Base-by-base conservation (phyloP, 805 yeast species). In the Myxozyma kluyveri region DNA sequence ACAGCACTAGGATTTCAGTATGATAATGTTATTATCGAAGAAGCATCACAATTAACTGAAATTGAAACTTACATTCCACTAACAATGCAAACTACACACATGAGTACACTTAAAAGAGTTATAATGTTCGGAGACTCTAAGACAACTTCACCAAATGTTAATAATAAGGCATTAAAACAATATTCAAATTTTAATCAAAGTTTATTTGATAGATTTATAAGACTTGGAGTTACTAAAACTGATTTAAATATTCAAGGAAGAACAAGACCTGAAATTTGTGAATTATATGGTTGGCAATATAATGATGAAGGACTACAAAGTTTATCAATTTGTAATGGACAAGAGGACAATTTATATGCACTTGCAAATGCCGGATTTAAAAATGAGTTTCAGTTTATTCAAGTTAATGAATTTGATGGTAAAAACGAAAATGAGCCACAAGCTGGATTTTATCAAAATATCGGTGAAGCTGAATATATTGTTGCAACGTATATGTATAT, bases 391-490 rank as follows among this genome's bases (percentile, higher is more conserved):
- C 72, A 73, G 54, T 64, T 72, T 41, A 57, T 75, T 37, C 51
- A 66, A 40, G 68, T 72, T 9, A 65, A 54, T 2, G 69, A 62
- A 33, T 63, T 56, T 31, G 59, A 64, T 18, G 69, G 67, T 9
- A 45, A 53, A 4, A 67, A 67, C 5, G 76, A 71, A 41, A 50
- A 61, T 1, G 66, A 64, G 42, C 61, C 64, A 1, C 45, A 53
- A 1, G 61, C 66, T 1, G 64, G 61, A 1, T 52, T 62, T 27
- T 65, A 45, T 64, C 76, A 71, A 36, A 75, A 75, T 50, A 47
- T 72, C n/a, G 70, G 66, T 7, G 80, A 80, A 56, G 83, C 82
- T 0, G 79, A 76, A 54, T 75, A 66, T 50, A 68, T 74, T 17
- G 77, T 77, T 14, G 64, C 68, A 0, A 53, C 79, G 4, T 79